Base-by-base conservation (phyloP, 2,329 filamentous ascomycete genomes). In the Gnomoniopsis sp. region DNA sequence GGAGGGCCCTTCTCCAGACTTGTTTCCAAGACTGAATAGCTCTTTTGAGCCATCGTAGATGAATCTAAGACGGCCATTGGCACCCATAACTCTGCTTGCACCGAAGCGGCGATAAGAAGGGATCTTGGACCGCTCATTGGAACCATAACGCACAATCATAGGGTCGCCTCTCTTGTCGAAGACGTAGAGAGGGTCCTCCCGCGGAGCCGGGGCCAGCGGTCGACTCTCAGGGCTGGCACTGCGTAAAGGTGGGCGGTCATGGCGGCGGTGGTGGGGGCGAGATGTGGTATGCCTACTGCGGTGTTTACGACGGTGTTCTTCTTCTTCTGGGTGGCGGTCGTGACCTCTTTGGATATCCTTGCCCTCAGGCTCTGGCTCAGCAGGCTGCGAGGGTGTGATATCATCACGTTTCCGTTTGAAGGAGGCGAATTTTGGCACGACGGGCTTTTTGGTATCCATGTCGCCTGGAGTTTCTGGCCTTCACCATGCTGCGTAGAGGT, bases 91-190 rank as follows among this genome's bases (percentile, higher is more conserved):
- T 58, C 79, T 80, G 2, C 91, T 91, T 57, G 78, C 77, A 15
- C 91, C 90, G 61, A 77, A 76, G 6, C 91, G 86, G 61, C 81
- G 80, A 69, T 96, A 97, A 2, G 74, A 67, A 0, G 92, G 91
- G 12, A 96, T 75, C 55, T 81, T 83, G 63, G 89, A 89, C 38
- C 84, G 84, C 69, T 96, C 86, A 43, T 89, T 80, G 30, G 84
- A 82, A 2, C 90, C 90, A 70, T 93, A 97, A 26, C 82, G 81
- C 48, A 88, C 72, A 64, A 95, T 91, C 50, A 91, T 81, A 4
- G 81, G 77, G 67, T 98, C 93, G 0, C 93, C 93, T 67, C 85
- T 86, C 46, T 78, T 84, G 72, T 98, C 93, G 53, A 90, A 67
- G 48, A 84, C 66, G 69, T 84, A 93, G 3, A 80, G 68, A 43